phyloP scores from a whole-genome alignment of 2,329 filamentous ascomycete species.

The Diaporthe sp. region DNA sequence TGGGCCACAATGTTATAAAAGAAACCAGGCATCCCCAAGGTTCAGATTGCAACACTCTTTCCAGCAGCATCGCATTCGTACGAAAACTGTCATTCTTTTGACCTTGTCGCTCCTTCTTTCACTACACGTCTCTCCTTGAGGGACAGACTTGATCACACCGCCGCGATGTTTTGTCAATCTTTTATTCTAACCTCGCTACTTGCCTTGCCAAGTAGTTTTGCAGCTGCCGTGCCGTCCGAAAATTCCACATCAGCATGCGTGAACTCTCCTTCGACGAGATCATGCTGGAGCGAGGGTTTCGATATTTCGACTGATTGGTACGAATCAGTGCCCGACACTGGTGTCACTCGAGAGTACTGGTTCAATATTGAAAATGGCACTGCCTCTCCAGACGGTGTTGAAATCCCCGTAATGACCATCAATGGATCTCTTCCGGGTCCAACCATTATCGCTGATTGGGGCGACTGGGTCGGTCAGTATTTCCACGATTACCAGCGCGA shows the following conservation, averaged over 20 bases:
- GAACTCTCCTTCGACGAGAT: constrained; percentile 42
- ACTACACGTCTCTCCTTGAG: background rate
- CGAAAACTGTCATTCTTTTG: background rate
- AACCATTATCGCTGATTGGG: constrained; percentile 44
- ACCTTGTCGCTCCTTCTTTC: background rate
- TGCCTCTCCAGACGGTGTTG: constrained; percentile 51
- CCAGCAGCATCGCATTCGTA: background rate
- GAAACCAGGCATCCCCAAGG: background rate
- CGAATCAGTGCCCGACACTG: constrained; percentile 48
- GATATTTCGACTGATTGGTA: constrained; percentile 51
- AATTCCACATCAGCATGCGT: constrained; percentile 28
- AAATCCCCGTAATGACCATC: constrained; percentile 49
- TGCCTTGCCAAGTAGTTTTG: background rate
- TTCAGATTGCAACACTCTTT: background rate
- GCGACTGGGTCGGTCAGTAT: constrained; percentile 47
- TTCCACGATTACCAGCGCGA: constrained; percentile 38
- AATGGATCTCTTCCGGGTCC: constrained; percentile 40
- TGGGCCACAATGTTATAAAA: background rate
- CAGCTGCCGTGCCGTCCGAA: background rate
- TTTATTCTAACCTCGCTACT: background rate
- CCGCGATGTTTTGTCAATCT: background rate
- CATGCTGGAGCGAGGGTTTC: constrained; percentile 51
- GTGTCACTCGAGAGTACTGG: constrained; percentile 53
- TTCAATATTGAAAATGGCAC: constrained; percentile 45
- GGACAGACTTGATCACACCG: background rate